Conservation (phyloP, 495 filamentous ascomycete species). For the Hypoxylon fragiforme region DNA sequence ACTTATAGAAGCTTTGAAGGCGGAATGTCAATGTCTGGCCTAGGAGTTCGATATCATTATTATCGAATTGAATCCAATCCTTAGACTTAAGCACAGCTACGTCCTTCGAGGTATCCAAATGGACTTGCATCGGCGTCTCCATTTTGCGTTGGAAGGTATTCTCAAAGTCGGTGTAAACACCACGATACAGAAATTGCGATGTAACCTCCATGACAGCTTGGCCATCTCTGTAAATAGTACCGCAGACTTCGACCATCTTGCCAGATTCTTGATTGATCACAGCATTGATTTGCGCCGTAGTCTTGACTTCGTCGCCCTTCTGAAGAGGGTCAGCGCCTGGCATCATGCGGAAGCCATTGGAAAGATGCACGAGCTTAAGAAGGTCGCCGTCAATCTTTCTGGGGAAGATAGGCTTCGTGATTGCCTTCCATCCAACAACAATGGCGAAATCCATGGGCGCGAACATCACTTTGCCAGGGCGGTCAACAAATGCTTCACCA, state of each 20-base stretch:
- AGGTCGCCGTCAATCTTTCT: slow-evolving; percentile 92
- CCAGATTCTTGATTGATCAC: slow-evolving; percentile 98
- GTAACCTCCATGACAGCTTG: slow-evolving; percentile 97
- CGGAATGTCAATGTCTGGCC: slow-evolving; percentile 96
- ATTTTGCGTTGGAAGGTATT: slow-evolving; percentile 98
- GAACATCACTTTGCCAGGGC: slow-evolving; percentile 90
- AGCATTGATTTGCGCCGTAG: slow-evolving; percentile 93
- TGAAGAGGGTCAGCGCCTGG: slow-evolving; percentile 92
- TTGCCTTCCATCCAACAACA: slow-evolving; percentile 98
- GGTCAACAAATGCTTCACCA: slow-evolving; percentile 96
- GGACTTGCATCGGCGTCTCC: slow-evolving; percentile 93
- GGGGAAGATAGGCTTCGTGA: slow-evolving; percentile 98
- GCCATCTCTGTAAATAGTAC: slow-evolving; percentile 86
- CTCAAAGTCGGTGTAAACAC: slow-evolving; percentile 87
- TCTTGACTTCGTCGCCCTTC: slow-evolving; percentile 90
- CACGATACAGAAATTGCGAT: slow-evolving; percentile 95
- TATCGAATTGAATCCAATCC: slow-evolving; percentile 89
- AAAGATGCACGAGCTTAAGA: slow-evolving; percentile 91
- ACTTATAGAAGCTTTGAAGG: slow-evolving; percentile 83
- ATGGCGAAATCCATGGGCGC: slow-evolving; percentile 99
- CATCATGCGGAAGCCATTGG: slow-evolving; percentile 97
- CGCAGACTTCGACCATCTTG: slow-evolving; percentile 99
- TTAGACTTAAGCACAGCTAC: slow-evolving; percentile 93
- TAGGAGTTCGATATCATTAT: slow-evolving; percentile 81
- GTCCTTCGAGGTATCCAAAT: slow-evolving; percentile 82